Conservation (phyloP, 2,329 filamentous ascomycete species). For the Phaeomoniella chlamydospora region DNA sequence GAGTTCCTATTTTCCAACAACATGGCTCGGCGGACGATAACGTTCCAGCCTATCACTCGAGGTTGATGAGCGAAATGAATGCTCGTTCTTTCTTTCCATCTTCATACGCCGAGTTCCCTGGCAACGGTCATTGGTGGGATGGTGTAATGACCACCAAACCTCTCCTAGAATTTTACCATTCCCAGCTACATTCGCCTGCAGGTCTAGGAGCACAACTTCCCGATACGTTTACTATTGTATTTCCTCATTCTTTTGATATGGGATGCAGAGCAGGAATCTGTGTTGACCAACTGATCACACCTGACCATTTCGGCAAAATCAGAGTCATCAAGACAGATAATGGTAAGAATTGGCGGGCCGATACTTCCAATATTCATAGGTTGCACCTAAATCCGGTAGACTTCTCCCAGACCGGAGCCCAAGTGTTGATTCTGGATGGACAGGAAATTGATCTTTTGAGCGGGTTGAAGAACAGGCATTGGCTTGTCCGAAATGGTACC, state of each 20-base stretch:
- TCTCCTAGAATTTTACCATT: conserved; percentile 33
- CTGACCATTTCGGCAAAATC: conserved; percentile 36
- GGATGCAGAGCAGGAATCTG: conserved; percentile 35
- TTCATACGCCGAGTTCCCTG: conserved; percentile 34
- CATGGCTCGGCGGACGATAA: conserved; percentile 44
- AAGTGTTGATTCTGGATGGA: conserved; percentile 10
- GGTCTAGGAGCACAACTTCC: conserved; percentile 9
- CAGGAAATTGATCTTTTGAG: conserved; percentile 4
- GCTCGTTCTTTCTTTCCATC: conserved; percentile 25
- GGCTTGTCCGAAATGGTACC: too few species aligned
- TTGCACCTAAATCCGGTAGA: conserved; percentile 16
- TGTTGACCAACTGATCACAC: conserved; percentile 33
- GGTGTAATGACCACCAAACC: conserved; percentile 37
- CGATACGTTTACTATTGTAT: conserved; percentile 29
- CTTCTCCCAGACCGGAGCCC: background rate
- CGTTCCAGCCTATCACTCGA: conserved; percentile 42
- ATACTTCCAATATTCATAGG: conserved; percentile 28
- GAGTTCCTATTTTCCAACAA: conserved; percentile 40
- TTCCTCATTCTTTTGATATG: conserved; percentile 38
- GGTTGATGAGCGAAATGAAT: conserved; percentile 36
- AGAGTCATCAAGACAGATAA: conserved; percentile 18
- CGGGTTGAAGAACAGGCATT: too few species aligned
- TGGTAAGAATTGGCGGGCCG: conserved; percentile 18
- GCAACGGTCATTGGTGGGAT: conserved; percentile 38
- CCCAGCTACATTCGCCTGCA: conserved; percentile 14